Evolutionary conservation across 1,284 basidiomycete species (phyloP).

Genomic region (Papiliotrema nemorosa): DNA sequence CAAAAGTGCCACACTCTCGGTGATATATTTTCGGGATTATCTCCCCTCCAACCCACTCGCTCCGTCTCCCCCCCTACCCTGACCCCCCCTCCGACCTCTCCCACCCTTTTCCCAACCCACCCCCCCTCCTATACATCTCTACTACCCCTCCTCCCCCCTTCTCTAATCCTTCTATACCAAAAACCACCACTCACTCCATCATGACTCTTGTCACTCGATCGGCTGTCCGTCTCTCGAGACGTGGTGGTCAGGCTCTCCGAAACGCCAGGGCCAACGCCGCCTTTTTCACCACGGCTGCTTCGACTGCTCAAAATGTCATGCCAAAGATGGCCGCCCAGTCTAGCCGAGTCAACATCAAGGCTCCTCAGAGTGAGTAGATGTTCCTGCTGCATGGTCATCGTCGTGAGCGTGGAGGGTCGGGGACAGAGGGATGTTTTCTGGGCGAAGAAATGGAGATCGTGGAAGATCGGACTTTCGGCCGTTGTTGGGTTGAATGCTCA

Average conservation of each 20-base stretch:
- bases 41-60: not conserved
- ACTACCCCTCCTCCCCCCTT: slow-evolving; percentile 14
- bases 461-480: not conserved
- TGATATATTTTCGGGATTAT: not conserved
- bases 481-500: too few species aligned
- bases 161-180: too few species aligned
- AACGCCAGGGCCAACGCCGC: slow-evolving; percentile 46
- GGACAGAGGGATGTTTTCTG: not conserved
- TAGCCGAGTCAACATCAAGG: slow-evolving; percentile 22
- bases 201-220: slow-evolving; percentile 50
- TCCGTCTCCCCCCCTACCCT: slow-evolving; percentile 1
- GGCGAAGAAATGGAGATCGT: not conserved
- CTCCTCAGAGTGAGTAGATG: slow-evolving; percentile 33
- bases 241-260: slow-evolving; percentile 36
- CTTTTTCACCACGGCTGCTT: slow-evolving; percentile 46
- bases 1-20: slow-evolving; percentile 8
- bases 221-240: slow-evolving; percentile 45
- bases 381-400: not conserved
- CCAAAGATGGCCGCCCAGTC: slow-evolving; percentile 32
- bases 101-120: slow-evolving; percentile 7
- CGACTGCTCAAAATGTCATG: slow-evolving; percentile 33
- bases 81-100: slow-evolving; percentile 8
- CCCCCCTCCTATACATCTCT: slow-evolving; percentile 10
- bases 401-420: not conserved
- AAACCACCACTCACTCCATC: slow-evolving; percentile 14